Conservation (phyloP, 2,329 filamentous ascomycete species). For the Hortaea sp. region DNA sequence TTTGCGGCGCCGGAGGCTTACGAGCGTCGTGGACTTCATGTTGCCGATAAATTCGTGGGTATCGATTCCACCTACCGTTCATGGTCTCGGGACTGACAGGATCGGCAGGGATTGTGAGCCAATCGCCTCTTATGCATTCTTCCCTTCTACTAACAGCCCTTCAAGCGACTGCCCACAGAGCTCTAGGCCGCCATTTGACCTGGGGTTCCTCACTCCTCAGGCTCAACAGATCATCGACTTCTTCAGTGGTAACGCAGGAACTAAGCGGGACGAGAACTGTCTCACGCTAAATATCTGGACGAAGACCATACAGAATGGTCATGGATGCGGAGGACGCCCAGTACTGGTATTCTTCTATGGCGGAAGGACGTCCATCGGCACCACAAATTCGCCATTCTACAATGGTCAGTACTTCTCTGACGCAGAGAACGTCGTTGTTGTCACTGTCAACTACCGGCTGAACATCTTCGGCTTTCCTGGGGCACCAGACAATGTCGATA, state of each 20-base stretch:
- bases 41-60: not conserved
- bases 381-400: slow-evolving; percentile 3
- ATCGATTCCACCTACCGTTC: not conserved
- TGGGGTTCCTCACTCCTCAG: slow-evolving; percentile 1
- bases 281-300: slow-evolving; percentile 6
- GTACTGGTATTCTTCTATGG: slow-evolving; percentile 7
- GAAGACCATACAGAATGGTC: not conserved
- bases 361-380: slow-evolving; percentile 2
- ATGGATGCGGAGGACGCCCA: not conserved
- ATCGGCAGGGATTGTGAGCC: not conserved
- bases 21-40: not conserved
- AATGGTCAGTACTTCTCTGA: slow-evolving; percentile 26
- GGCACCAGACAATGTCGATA: slow-evolving; percentile 27
- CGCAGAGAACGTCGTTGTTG: slow-evolving; percentile 30
- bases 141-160: not conserved
- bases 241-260: not conserved
- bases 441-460: slow-evolving; percentile 31
- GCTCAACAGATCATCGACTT: not conserved
- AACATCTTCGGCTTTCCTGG: slow-evolving; percentile 35
- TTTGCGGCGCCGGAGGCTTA: slow-evolving; percentile 27
- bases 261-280: slow-evolving; percentile 4
- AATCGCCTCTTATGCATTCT: too few relatives aligned
- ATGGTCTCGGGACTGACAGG: not conserved
- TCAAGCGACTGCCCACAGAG: not conserved
- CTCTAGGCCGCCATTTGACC: not conserved